Conservation (phyloP, 768 basidiomycete species). For the Pisolithus microcarpus region DNA sequence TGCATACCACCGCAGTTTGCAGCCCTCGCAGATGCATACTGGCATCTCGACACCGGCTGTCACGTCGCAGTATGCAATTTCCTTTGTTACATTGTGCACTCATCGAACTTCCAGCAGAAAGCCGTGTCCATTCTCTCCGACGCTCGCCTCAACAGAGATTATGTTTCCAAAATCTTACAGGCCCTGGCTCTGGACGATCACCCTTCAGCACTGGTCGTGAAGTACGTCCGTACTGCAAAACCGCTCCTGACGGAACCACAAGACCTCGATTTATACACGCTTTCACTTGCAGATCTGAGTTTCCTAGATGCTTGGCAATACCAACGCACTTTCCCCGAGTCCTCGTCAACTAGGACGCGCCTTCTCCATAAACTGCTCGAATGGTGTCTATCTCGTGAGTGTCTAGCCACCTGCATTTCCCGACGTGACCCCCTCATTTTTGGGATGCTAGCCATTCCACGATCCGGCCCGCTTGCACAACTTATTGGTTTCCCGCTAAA, state of each 20-base stretch:
- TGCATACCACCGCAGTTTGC: constrained; percentile 74
- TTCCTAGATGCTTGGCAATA: constrained; percentile 71
- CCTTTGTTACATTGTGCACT: not conserved
- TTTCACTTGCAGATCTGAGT: constrained; percentile 59
- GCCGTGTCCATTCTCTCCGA: constrained; percentile 72
- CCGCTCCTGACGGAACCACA: constrained; percentile 61
- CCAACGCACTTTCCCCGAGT: constrained; percentile 63
- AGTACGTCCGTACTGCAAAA: constrained; percentile 70
- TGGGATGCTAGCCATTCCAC: constrained; percentile 45
- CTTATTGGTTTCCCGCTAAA: constrained; percentile 63
- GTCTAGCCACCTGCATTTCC: not conserved
- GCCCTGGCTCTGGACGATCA: constrained; percentile 39
- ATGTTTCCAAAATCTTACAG: constrained; percentile 70
- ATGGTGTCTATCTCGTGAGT: constrained; percentile 68
- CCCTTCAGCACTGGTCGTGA: constrained; percentile 50
- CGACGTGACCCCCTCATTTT: not conserved
- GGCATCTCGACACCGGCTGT: constrained; percentile 69
- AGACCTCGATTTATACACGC: constrained; percentile 63
- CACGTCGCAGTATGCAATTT: constrained; percentile 48
- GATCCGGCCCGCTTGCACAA: constrained; percentile 48
- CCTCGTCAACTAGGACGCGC: constrained; percentile 42
- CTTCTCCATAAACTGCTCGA: constrained; percentile 54
- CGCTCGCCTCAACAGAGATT: constrained; percentile 66
- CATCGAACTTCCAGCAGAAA: constrained; percentile 32
- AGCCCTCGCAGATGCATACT: constrained; percentile 77